Evolutionary conservation across 176 grass and related monocot species (phyloP).

Genomic region (Eleusine coracana): DNA sequence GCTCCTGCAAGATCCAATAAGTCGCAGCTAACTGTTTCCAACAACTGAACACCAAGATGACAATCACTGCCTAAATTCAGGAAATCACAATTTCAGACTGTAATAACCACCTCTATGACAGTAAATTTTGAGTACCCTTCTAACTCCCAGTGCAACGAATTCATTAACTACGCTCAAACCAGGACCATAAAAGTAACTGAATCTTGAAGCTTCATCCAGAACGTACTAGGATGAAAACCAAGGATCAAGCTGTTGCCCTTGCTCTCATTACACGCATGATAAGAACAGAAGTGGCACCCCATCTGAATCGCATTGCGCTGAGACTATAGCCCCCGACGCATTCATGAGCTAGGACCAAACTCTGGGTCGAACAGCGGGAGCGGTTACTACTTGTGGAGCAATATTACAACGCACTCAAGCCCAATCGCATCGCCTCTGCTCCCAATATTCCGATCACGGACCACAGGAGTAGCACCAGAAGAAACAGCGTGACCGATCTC

Average conservation of each 20-base stretch:
- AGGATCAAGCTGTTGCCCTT: not conserved
- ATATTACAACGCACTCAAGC: conserved; percentile 8
- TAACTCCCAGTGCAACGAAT: not conserved
- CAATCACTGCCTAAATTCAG: not conserved
- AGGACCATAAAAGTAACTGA: not conserved
- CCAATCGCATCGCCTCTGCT: not conserved
- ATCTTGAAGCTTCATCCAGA: not conserved
- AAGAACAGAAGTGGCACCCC: not conserved
- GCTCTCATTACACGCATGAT: not conserved
- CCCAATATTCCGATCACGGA: not conserved
- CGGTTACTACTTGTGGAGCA: not conserved
- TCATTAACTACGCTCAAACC: not conserved
- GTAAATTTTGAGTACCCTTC: not conserved
- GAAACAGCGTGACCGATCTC: not conserved
- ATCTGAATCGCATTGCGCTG: conserved; percentile 22
- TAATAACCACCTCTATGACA: not conserved
- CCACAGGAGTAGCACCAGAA: not conserved
- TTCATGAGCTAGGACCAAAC: conserved; percentile 2
- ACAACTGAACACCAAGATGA: not conserved
- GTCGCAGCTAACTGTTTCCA: not conserved
- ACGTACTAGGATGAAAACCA: not conserved
- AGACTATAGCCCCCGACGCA: not conserved
- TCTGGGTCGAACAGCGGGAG: not conserved
- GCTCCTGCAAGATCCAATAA: not conserved
- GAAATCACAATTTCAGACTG: not conserved